phyloP scores from a whole-genome alignment of 208 protist species.

The Crithidia sp. region DNA sequence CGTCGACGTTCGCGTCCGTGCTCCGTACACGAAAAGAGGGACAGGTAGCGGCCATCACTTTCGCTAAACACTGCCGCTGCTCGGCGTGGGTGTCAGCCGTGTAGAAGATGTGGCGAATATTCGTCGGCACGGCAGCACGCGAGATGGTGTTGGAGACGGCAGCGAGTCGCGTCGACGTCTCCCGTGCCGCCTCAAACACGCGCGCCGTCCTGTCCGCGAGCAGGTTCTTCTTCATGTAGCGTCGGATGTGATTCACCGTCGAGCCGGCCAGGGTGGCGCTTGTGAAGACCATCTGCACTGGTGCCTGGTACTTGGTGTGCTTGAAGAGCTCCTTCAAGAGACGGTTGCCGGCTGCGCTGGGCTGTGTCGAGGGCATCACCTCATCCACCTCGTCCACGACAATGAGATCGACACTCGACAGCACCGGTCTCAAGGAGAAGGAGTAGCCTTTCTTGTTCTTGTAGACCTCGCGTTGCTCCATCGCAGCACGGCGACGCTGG shows the following conservation, averaged over 20 bases:
- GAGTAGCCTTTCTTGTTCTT: conserved; percentile 54
- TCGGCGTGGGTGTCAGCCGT: conserved; percentile 78
- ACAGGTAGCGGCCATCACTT: conserved; percentile 45
- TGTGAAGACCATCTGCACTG: conserved; percentile 87
- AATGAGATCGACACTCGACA: conserved; percentile 80
- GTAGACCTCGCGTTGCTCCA: conserved; percentile 49
- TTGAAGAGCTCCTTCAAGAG: conserved; percentile 86
- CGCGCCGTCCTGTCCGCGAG: conserved; percentile 67
- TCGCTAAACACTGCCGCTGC: conserved; percentile 67
- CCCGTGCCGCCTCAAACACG: conserved; percentile 65
- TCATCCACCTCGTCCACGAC: conserved; percentile 90
- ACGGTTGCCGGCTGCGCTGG: conserved; percentile 70
- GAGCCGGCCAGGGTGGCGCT: conserved; percentile 86
- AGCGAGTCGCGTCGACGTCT: conserved; percentile 21
- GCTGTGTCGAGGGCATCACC: conserved; percentile 73
- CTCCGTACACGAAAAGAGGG: neutral
- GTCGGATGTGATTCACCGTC: conserved; percentile 86
- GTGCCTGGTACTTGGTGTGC: conserved; percentile 88
- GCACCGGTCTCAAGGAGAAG: conserved; percentile 71
- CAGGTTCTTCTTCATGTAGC: conserved; percentile 90
- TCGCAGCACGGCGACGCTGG: conserved; percentile 48
- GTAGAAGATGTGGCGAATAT: conserved; percentile 82
- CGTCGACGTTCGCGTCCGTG: neutral
- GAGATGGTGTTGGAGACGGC: conserved; percentile 48
- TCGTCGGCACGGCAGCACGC: conserved; percentile 60